Conservation (phyloP, 768 basidiomycete genomes). For the Suillus bovinus region DNA sequence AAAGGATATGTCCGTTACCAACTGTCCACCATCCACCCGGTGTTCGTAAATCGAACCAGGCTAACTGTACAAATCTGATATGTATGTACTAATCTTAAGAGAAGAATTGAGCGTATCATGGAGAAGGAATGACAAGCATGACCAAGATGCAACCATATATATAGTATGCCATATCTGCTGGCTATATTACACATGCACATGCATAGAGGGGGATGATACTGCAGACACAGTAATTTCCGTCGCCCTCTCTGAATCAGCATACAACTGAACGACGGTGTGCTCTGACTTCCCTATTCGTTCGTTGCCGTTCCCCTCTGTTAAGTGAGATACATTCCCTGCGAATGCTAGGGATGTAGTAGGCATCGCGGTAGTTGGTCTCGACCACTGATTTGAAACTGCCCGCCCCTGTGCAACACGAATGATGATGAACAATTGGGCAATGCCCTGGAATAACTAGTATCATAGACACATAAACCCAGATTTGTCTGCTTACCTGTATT, state of each 20-base stretch:
- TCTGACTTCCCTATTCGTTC: background rate
- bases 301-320: background rate
- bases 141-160: background rate
- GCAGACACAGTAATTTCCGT: too few relatives aligned
- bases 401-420: slow-evolving; percentile 35
- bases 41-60: too few relatives aligned
- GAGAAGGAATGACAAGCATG: background rate
- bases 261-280: background rate
- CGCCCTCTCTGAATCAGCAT: background rate
- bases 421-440: slow-evolving; percentile 37
- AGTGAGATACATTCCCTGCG: background rate
- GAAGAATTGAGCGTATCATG: background rate
- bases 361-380: background rate
- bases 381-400: slow-evolving; percentile 15
- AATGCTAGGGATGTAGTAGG: background rate
- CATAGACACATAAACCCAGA: background rate
- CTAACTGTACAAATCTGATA: background rate
- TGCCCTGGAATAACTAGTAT: slow-evolving; percentile 23
- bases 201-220: too few relatives aligned
- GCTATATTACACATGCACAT: background rate
- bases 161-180: background rate
- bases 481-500: slow-evolving; percentile 26
- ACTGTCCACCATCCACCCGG: too few relatives aligned
- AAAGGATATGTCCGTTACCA: too few relatives aligned
- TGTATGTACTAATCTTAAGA: background rate